Base-by-base conservation (phyloP, 768 basidiomycete species). In the Auriscalpium orientale region DNA sequence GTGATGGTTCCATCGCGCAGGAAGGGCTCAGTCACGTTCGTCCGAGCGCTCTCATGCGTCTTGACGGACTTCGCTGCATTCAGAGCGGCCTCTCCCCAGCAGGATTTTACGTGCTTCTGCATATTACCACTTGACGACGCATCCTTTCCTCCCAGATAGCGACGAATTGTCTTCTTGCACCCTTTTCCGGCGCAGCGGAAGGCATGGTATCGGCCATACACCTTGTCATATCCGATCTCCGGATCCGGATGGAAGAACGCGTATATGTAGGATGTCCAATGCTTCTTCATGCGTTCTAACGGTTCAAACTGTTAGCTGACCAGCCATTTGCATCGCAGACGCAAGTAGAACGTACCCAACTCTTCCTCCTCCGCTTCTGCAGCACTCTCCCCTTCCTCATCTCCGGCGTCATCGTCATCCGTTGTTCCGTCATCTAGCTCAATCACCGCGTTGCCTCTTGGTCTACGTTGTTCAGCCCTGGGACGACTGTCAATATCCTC, bases 231-330 rank as follows among this genome's bases (percentile, higher is more conserved):
- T 11, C 58, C 57, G 35, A 70, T 68, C 1, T 1, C 22, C 13
- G 48, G 61, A 2, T 22, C 45, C 0, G 64, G 60, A 1, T 66
- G 28, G 53, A 66, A 70, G 54, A 69, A 71, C 0, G 57, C 64
- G 52, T 71, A 71, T 2, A 71, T 56, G 0, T 59, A 60, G n/a
- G 68, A 60, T 13, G 46, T 60, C 68, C 67, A 70, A 1, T 57
- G 4, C 28, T n/a, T 21, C 6, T 22, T n/a, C 46, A 47, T 47
- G 3, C 46, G 16, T 22, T 47, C 46, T 47, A 12, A 9, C 3
- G 3, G 5, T 28, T 5, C 2, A 28, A 5, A 28, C 3, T 28
- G 2, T 28, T 5, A 28, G 22, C 22, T 28, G 22, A 28, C 5
- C 22, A 28, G 2, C 22, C 5, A 3, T 3, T 3, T 5, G 2